These are phyloP conservation scores for Solanum lycopersicoides DNA, from an alignment of 257 asterid species.

Conservation along the genomic window DNA sequence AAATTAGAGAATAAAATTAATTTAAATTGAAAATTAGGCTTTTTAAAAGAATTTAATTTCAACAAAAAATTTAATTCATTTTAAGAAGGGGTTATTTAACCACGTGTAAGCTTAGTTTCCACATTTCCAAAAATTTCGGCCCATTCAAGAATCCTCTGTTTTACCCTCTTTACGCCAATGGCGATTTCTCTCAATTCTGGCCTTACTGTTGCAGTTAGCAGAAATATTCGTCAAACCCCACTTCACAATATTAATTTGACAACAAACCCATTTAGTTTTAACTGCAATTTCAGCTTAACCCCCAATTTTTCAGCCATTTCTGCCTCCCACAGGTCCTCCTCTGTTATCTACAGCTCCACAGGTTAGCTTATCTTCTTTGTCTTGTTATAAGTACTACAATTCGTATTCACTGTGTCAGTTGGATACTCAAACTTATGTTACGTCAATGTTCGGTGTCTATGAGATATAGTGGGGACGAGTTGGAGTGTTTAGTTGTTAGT, in stretches of 20 bases:
- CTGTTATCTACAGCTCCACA: constrained; percentile 33
- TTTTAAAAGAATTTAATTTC: no score
- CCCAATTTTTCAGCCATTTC: not conserved
- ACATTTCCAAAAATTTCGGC: not conserved
- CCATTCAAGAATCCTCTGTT: not conserved
- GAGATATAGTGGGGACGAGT: not conserved
- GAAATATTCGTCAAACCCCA: not conserved
- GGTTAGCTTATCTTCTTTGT: constrained; percentile 9
- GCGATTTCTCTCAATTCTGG: constrained; percentile 25
- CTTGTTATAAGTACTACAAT: not conserved
- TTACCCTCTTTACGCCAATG: constrained; percentile 14
- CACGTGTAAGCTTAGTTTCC: constrained; percentile 21
- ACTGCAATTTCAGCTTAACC: not conserved
- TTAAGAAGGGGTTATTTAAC: not conserved
- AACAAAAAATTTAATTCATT: not conserved
- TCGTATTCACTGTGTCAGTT: not conserved
- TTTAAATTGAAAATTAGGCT: not conserved
- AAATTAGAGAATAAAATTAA: no score
- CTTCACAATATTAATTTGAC: not conserved
- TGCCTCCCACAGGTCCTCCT: not conserved
- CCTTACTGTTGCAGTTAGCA: constrained; percentile 3
- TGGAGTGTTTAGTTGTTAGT: not conserved
- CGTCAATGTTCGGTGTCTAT: not conserved
- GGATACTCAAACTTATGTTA: not conserved
- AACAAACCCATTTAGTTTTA: not conserved